Conservation (phyloP, 805 yeast species). For the Metschnikowia vanudenii region DNA sequence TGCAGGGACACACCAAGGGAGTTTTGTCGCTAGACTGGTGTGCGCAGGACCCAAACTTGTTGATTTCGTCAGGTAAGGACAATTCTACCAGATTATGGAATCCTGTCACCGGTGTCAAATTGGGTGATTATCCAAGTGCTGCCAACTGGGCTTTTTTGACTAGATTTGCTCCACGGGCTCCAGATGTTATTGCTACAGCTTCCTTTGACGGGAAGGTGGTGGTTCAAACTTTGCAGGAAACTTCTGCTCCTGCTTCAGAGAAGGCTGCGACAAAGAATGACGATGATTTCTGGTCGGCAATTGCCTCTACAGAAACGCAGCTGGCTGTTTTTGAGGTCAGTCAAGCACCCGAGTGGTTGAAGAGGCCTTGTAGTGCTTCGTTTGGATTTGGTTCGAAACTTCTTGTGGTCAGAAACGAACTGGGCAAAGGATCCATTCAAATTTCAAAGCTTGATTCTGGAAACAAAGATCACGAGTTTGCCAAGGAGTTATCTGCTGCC, state of each 20-base stretch:
- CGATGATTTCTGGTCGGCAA: constrained; percentile 82
- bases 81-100: constrained; percentile 89
- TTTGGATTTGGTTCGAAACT: constrained; percentile 96
- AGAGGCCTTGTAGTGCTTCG: constrained; percentile 65
- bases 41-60: constrained; percentile 67
- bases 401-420: constrained; percentile 49
- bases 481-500: constrained; percentile 49
- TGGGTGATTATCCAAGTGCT: constrained; percentile 87
- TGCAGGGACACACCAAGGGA: constrained; percentile 84
- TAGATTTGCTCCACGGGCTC: constrained; percentile 80
- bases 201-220: constrained; percentile 81
- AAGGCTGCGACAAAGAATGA: constrained; percentile 50
- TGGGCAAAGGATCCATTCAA: constrained; percentile 40
- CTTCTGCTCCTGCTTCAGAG: constrained; percentile 54
- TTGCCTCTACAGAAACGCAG: constrained; percentile 64
- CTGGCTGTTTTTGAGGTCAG: constrained; percentile 68
- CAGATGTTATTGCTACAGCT: constrained; percentile 86
- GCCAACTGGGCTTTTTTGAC: constrained; percentile 94
- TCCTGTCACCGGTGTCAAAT: constrained; percentile 65
- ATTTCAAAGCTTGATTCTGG: constrained; percentile 44
- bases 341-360: constrained; percentile 91
- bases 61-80: constrained; percentile 91
- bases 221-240: constrained; percentile 86
- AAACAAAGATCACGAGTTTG: constrained; percentile 30
- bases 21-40: constrained; percentile 94